Percentiles rank a stretch among this genome's conserved stretches.
Evolutionary conservation across 1,284 basidiomycete genomes (phyloP).

Genomic region (Fomitiporia mediterranea): DNA sequence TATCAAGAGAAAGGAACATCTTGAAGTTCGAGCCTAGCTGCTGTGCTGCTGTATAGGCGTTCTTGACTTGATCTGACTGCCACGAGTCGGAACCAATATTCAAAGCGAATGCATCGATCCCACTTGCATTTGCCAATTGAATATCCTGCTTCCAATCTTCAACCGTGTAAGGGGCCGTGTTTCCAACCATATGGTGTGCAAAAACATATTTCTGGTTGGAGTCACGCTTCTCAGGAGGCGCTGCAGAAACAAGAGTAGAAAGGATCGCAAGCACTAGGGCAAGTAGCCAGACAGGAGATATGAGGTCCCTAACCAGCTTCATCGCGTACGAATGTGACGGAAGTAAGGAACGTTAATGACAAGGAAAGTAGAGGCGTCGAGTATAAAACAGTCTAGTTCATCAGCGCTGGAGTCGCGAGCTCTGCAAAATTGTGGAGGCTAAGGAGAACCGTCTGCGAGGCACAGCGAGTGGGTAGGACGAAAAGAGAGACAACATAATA

Average conservation of each 20-base stretch:
- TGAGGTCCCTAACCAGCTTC: not conserved
- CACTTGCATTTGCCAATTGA: slow-evolving; percentile 47
- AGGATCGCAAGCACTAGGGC: not conserved
- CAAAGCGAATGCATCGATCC: slow-evolving; percentile 65
- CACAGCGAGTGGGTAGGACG: too few species aligned
- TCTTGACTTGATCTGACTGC: slow-evolving; percentile 56
- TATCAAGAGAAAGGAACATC: slow-evolving; percentile 77
- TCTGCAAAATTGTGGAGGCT: too few species aligned
- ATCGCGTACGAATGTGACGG: not conserved
- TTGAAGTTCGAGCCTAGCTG: slow-evolving; percentile 60
- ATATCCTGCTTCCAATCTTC: slow-evolving; percentile 58
- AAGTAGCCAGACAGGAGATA: not conserved
- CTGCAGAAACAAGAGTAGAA: not conserved
- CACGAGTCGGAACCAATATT: slow-evolving; percentile 65
- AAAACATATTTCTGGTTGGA: slow-evolving; percentile 49
- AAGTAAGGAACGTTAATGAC: not conserved
- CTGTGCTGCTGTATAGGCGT: slow-evolving; percentile 62
- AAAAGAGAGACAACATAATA: too few species aligned
- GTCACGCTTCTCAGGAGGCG: slow-evolving; percentile 2
- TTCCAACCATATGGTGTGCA: slow-evolving; percentile 67
- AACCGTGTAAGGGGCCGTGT: slow-evolving; percentile 56
- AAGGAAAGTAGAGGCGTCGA: not conserved
- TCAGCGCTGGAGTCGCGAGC: too few species aligned
- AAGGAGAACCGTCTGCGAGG: too few species aligned
- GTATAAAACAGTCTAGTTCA: not conserved